Conservation (phyloP, 345 rosid genomes). For the Murraya paniculata region DNA sequence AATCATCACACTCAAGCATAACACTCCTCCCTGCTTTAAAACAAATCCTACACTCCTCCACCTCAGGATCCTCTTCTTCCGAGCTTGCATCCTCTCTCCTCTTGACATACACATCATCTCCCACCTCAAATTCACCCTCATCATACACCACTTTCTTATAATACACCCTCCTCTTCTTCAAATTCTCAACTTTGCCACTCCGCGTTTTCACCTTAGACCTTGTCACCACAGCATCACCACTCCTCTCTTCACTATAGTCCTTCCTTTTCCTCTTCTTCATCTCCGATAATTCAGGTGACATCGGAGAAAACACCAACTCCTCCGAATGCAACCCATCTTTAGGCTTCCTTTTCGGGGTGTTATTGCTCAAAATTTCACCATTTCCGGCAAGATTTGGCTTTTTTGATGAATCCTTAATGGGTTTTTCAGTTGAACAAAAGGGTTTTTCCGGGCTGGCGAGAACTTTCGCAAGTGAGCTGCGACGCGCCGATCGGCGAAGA, state of each 20-base stretch:
- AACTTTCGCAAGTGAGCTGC: constrained; percentile 25
- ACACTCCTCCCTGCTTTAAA: constrained; percentile 51
- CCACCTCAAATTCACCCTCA: constrained; percentile 66
- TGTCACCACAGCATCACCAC: background rate
- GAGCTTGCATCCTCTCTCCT: constrained; percentile 72
- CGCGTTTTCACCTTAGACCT: constrained; percentile 12
- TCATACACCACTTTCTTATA: constrained; percentile 71
- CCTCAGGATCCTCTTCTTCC: constrained; percentile 63
- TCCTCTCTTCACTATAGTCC: constrained; percentile 6
- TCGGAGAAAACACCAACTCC: constrained; percentile 43
- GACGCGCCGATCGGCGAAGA: constrained; percentile 56
- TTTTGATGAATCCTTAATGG: constrained; percentile 9
- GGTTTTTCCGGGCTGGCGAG: constrained; percentile 9
- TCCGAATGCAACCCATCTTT: constrained; percentile 15
- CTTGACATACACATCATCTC: constrained; percentile 81
- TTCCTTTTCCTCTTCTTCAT: constrained; percentile 40
- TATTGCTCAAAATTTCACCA: background rate
- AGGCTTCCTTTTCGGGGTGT: background rate
- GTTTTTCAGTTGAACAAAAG: background rate
- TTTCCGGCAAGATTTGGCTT: constrained; percentile 1
- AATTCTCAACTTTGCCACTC: constrained; percentile 4
- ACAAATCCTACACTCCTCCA: constrained; percentile 83
- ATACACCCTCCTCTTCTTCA: constrained; percentile 48
- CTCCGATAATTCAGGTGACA: constrained; percentile 54
- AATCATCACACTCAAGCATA: constrained; percentile 93